Conservation (phyloP, 1,284 basidiomycete genomes). For the Agroathelia rolfsii region DNA sequence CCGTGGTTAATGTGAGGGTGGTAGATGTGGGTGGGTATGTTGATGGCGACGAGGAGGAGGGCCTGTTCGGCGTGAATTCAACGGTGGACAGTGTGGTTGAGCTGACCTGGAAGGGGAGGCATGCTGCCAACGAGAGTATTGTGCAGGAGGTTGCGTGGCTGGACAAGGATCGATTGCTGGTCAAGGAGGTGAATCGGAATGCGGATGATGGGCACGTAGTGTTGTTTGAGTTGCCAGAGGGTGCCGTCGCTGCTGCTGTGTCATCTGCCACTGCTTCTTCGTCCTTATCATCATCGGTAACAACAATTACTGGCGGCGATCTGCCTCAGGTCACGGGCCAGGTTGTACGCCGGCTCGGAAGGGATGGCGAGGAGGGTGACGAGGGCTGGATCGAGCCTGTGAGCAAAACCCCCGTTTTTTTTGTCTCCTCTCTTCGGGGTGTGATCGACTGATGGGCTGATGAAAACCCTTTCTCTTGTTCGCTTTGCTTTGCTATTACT, state of each 20-base stretch:
- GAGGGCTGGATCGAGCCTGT: conserved; percentile 88
- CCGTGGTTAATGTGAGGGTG: conserved; percentile 75
- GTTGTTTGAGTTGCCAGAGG: conserved; percentile 51
- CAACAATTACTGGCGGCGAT: conserved; percentile 12
- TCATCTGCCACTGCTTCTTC: too few species aligned
- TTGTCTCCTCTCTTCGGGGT: too few species aligned
- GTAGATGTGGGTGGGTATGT: conserved; percentile 58
- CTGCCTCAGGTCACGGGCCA: conserved; percentile 29
- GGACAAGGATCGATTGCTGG: conserved; percentile 59
- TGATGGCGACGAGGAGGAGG: conserved; percentile 29
- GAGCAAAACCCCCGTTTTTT: too few species aligned
- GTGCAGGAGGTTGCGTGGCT: conserved; percentile 86
- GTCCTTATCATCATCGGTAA: too few species aligned
- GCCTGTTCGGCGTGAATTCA: too few species aligned
- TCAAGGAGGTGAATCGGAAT: conserved; percentile 83
- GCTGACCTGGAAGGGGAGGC: conserved; percentile 57
- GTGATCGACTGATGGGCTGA: too few species aligned
- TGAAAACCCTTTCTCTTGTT: conserved; percentile 11
- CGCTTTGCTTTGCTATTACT: conserved; percentile 9
- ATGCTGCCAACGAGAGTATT: conserved; percentile 55
- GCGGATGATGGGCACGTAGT: conserved; percentile 73
- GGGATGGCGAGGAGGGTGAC: conserved; percentile 77
- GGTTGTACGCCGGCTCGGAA: conserved; percentile 69
- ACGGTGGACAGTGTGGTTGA: too few species aligned
- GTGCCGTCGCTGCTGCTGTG: conserved; percentile 16